Evolutionary conservation across 176 grass and related monocot species (phyloP), one percentile per base, ranked within the genome.

Genomic region (Avena atlantica): DNA sequence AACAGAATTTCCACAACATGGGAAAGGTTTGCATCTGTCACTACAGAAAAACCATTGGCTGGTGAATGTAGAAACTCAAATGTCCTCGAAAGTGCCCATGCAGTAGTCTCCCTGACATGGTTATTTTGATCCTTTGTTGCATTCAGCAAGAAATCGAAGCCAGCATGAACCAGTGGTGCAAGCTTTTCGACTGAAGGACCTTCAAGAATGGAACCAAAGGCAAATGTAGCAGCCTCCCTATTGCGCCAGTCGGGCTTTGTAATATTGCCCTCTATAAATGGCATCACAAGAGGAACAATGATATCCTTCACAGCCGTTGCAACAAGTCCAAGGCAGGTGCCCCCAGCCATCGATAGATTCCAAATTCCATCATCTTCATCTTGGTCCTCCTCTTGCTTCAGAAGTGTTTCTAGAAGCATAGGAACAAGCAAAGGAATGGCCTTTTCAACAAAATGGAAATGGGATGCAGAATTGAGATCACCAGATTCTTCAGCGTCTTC

Each of bases 341-440:
- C 90, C 74, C 90, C 90, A 58, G 90, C 59, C 90, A 92, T 92
- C 12, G 87, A 83, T 36, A 92, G 61, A 78, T 86, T 92, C 90
- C 90, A 92, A 23, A 86, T 64, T 70, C 57, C 83, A 72, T 92
- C 90, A 79, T 92, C 90, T 83, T 92, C 87, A 52, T 92, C 90
- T 36, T 92, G 90, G 78, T 89, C 90, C 78, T 92, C 90, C 83
- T 92, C 90, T 89, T 92, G 90, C 73, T 92, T 92, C 83, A 92
- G 61, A 34, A 92, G 70, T 77, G 90, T 92, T 83, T 92, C 90
- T 10, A 92, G 63, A 65, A 92, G 81, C 84, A 92, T 85, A 78
- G 90, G 90, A 23, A 92, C 90, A 58, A 92, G 78, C 20, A 79
- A 81, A 66, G 84, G 87, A 63, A 89, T 74, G 16, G 90, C 90